A percentile compares a stretch with the other conserved stretches of the same genome.
Conservation (phyloP, 169 alveolate genomes). For the Cryptosporidium sp. region DNA sequence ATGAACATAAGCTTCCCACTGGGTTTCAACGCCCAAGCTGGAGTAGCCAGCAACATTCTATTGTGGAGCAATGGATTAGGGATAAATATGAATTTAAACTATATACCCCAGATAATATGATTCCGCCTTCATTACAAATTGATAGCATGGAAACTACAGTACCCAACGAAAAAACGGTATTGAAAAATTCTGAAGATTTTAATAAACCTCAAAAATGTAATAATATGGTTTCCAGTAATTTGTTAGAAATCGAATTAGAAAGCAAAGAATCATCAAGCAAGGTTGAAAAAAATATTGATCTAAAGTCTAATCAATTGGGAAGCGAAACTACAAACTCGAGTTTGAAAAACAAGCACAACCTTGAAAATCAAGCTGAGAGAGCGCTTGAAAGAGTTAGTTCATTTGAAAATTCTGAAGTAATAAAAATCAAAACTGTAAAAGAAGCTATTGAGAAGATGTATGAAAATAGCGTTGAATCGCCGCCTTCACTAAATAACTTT, state of each 20-base stretch:
- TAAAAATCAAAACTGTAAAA: slow-evolving; percentile 15
- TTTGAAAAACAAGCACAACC: too few relatives aligned
- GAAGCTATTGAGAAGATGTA: slow-evolving; percentile 35
- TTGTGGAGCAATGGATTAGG: slow-evolving; percentile 87
- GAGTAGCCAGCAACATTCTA: slow-evolving; percentile 58
- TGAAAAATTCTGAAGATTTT: not conserved
- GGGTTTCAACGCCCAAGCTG: slow-evolving; percentile 79
- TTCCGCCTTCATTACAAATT: slow-evolving; percentile 36
- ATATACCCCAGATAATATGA: slow-evolving; percentile 79
- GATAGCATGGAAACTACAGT: not conserved
- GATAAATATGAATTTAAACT: slow-evolving; percentile 86
- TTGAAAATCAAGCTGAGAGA: not conserved
- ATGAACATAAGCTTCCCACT: slow-evolving; percentile 80
- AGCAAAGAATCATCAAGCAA: not conserved
- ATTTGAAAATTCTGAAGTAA: not conserved
- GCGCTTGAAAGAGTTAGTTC: not conserved
- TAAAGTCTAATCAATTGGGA: not conserved
- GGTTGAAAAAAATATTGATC: not conserved
- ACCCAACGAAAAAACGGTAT: not conserved
- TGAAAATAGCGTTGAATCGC: not conserved
- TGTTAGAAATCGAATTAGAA: slow-evolving; percentile 6
- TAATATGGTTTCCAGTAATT: not conserved
- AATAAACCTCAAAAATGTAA: not conserved
- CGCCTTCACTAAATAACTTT: slow-evolving; percentile 11
- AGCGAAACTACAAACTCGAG: not conserved